Evolutionary conservation across 306 rosid species (phyloP).

Genomic region (Chamaecrista fasciculata): DNA sequence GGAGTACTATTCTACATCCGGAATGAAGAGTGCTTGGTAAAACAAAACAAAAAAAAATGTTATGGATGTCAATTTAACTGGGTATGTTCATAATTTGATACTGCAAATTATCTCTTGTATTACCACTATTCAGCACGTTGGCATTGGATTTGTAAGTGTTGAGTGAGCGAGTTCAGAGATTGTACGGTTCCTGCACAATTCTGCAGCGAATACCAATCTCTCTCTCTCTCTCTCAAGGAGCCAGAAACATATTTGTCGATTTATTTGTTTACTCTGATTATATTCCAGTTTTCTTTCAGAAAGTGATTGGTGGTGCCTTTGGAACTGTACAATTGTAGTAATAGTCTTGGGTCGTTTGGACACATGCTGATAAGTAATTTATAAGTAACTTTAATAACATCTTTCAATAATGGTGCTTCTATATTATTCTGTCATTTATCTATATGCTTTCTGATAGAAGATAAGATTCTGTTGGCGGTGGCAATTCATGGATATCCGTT

Average conservation of each 20-base stretch:
- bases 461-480: background rate
- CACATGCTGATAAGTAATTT: background rate
- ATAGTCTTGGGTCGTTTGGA: conserved; percentile 1
- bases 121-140: background rate
- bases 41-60: background rate
- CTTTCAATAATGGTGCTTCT: background rate
- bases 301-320: conserved; percentile 12
- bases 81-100: background rate
- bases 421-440: background rate
- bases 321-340: conserved; percentile 6
- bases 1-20: conserved; percentile 25
- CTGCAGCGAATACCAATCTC: background rate
- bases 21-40: conserved; percentile 18
- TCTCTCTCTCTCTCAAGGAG: background rate
- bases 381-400: background rate
- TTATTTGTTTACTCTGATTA: background rate
- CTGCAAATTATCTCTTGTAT: background rate
- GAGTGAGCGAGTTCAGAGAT: background rate
- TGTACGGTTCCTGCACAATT: conserved; percentile 18
- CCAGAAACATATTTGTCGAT: background rate
- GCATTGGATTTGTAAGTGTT: background rate
- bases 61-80: background rate
- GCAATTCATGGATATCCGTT: background rate
- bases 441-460: background rate
- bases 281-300: background rate